These are phyloP conservation scores for Silene vulgaris DNA, from an alignment of 179 eudicot species.

Conservation along the genomic window DNA sequence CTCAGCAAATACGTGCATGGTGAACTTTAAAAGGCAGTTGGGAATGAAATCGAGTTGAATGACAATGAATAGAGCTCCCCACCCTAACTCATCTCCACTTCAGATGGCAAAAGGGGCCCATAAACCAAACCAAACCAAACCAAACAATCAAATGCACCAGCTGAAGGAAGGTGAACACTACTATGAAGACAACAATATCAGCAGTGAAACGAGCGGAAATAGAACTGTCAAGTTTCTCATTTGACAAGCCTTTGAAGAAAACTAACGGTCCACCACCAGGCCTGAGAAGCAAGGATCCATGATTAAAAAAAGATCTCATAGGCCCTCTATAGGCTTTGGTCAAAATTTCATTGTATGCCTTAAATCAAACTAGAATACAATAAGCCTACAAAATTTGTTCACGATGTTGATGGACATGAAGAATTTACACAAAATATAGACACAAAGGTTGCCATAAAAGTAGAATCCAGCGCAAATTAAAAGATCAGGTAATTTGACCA, in stretches of 20 bases:
- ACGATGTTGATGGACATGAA: not conserved
- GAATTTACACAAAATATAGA: not conserved
- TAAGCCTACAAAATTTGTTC: not conserved
- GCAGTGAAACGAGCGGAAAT: not conserved
- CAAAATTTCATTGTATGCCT: not conserved
- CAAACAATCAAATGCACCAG: not conserved
- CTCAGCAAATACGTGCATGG: not conserved
- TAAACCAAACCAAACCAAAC: too few species aligned
- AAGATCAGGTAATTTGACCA: not conserved
- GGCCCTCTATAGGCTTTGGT: not conserved
- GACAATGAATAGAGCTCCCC: conserved; percentile 25
- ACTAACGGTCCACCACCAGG: not conserved
- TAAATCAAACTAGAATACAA: not conserved
- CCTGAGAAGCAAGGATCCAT: not conserved
- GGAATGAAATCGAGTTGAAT: not conserved
- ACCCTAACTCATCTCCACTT: conserved; percentile 53
- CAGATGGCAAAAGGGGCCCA: conserved; percentile 66
- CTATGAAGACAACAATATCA: not conserved
- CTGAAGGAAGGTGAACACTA: conserved; percentile 43
- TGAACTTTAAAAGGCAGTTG: not conserved
- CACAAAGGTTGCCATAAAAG: not conserved
- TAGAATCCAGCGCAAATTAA: not conserved
- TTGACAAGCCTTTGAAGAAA: not conserved
- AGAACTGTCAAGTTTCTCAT: not conserved
- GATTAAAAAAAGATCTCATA: not conserved